These are phyloP conservation scores for Globisporangium cystogenes DNA, from an alignment of 352 stramenopile species.

Conservation along the genomic window DNA sequence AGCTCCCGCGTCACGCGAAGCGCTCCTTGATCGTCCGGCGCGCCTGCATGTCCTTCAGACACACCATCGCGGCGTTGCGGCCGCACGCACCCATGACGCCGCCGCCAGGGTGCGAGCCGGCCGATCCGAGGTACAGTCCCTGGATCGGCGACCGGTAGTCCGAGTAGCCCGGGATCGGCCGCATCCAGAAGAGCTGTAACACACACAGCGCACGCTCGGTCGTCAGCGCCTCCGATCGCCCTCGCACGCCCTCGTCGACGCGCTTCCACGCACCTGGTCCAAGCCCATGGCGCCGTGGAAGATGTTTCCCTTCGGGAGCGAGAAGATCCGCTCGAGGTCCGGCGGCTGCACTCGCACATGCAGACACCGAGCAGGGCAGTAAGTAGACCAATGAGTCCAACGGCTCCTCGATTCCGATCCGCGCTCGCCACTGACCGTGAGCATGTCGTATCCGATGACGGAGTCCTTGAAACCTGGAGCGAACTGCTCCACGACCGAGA, in stretches of 20 bases:
- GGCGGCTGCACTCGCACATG: constrained; percentile 33
- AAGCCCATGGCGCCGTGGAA: constrained; percentile 88
- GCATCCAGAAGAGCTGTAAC: constrained; percentile 78
- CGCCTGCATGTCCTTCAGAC: constrained; percentile 54
- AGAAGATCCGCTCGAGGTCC: constrained; percentile 87
- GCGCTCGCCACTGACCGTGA: constrained; percentile 38
- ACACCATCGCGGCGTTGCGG: constrained; percentile 75
- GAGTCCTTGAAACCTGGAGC: constrained; percentile 82
- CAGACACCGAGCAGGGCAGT: background rate
- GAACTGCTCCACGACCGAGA: constrained; percentile 85
- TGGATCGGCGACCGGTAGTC: constrained; percentile 79
- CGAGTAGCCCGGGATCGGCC: constrained; percentile 76
- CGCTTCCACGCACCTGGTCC: constrained; percentile 49
- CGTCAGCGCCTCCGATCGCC: background rate
- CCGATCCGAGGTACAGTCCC: constrained; percentile 81
- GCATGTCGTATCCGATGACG: constrained; percentile 82
- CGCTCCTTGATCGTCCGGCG: constrained; percentile 1
- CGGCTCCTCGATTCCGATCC: background rate
- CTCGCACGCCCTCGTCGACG: background rate
- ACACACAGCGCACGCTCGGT: constrained; percentile 5
- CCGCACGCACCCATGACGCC: constrained; percentile 89
- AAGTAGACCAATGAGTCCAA: background rate
- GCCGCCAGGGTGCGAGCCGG: constrained; percentile 85
- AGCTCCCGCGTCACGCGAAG: constrained; percentile 1
- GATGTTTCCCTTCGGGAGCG: constrained; percentile 84